phyloP scores from a whole-genome alignment of 78 protist genomes.

The Chrysochromulina parva region DNA sequence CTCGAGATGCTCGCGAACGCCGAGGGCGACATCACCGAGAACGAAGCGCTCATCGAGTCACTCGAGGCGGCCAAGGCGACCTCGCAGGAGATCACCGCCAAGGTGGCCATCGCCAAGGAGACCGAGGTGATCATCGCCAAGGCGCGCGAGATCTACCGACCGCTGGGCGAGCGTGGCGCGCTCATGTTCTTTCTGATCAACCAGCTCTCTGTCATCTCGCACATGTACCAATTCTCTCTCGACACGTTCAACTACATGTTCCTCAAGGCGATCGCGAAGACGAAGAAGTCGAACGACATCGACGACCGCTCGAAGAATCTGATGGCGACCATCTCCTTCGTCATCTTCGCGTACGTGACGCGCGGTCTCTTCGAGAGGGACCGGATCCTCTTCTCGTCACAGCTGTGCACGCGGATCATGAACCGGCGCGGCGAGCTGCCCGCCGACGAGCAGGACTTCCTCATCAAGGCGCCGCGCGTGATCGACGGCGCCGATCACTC shows the following conservation, averaged over 20 bases:
- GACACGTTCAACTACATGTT: constrained; percentile 64
- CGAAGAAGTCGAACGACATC: not conserved
- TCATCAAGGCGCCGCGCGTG: constrained; percentile 44
- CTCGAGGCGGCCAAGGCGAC: constrained; percentile 76
- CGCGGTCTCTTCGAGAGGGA: constrained; percentile 79
- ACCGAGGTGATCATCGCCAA: constrained; percentile 53
- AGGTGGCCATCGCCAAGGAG: constrained; percentile 51
- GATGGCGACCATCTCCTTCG: not conserved
- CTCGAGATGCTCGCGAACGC: constrained; percentile 66
- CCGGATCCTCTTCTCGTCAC: constrained; percentile 42
- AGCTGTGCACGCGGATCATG: not conserved
- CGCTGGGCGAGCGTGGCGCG: constrained; percentile 79
- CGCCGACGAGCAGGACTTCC: constrained; percentile 53
- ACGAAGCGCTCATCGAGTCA: constrained; percentile 69
- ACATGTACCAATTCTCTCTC: constrained; percentile 75
- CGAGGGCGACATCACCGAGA: constrained; percentile 69
- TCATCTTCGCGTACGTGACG: constrained; percentile 40
- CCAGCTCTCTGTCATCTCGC: constrained; percentile 60
- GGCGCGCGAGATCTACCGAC: constrained; percentile 67
- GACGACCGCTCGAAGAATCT: constrained; percentile 1
- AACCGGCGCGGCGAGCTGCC: constrained; percentile 27
- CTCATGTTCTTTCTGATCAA: constrained; percentile 77
- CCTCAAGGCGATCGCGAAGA: constrained; percentile 54
- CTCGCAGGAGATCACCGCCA: constrained; percentile 57
- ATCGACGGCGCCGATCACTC: not conserved